Base-by-base conservation (phyloP, 2,329 filamentous ascomycete genomes). In the Catunica adiposa region DNA sequence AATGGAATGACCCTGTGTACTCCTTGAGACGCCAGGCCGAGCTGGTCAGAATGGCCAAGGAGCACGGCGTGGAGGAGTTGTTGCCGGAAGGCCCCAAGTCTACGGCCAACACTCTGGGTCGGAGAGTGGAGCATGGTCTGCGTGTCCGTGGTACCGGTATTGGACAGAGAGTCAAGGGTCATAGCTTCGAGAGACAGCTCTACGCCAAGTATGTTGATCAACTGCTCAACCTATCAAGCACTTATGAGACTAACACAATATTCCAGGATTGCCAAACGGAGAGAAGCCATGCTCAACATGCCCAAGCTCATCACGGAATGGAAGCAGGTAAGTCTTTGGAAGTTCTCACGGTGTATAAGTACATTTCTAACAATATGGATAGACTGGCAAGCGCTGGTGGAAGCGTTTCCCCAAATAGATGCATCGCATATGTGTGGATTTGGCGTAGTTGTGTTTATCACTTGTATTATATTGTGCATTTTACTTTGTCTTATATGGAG, bases 251-350 rank as follows among this genome's bases (percentile, higher is more conserved):
- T 55, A 54, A 58, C 44, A 51, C 29, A 1, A 42, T 8, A 38
- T n/a, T 56, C 59, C 65, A 85, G 83, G 69, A 78, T 97, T 77
- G 88, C 95, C 68, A 81, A 86, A 72, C 82, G 89, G 71, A 85
- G 84, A 76, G 79, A 86, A 69, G 92, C 92, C 58, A 96, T 97
- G 87, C 69, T 94, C 73, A 82, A 83, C 59, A 98, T 98, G 92
- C 89, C 90, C 61, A 80, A 84, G 65, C 79, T 97, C 73, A 86
- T 98, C 67, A 80, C 84, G 69, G 76, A 85, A 68, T 98, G 90
- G 92, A 95, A 95, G 72, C 82, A 85, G 79, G 86, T 92, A 73
- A 67, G 80, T 44, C 26, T 25, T 26, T 20, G 11, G 46, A 29
- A n/a, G 56, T 50, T 38, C 46, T 15, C 15, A 15, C 50, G 22